Percentiles rank a stretch among this genome's conserved stretches.
Evolutionary conservation across 129 eudicot species (phyloP).

Genomic region (carrot (Daucus carota)): DH1_v3.0 NC_030384.2:33661001-33661500

Average conservation of each 20-base stretch:
- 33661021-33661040: neutral
- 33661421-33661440: constrained; percentile 45
- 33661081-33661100: neutral
- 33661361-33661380: constrained; percentile 45
- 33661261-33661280: constrained; percentile 12
- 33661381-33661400: constrained; percentile 40
- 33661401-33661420: constrained; percentile 48
- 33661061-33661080: neutral
- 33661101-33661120: constrained; percentile 28
- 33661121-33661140: constrained; percentile 18
- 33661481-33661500: constrained; percentile 52
- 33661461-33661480: constrained; percentile 37
- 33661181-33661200: constrained; percentile 70
- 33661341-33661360: constrained; percentile 38
- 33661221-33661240: constrained; percentile 29
- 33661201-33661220: constrained; percentile 29
- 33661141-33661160: constrained; percentile 19
- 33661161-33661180: constrained; percentile 56
- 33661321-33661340: constrained; percentile 27
- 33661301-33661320: constrained; percentile 18
- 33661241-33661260: constrained; percentile 19
- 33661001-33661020: neutral
- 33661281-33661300: constrained; percentile 9
- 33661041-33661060: neutral
- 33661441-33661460: constrained; percentile 35